phyloP scores from a whole-genome alignment of 371 early-diverging fungal genomes.

The Entomophthora muscae region DNA sequence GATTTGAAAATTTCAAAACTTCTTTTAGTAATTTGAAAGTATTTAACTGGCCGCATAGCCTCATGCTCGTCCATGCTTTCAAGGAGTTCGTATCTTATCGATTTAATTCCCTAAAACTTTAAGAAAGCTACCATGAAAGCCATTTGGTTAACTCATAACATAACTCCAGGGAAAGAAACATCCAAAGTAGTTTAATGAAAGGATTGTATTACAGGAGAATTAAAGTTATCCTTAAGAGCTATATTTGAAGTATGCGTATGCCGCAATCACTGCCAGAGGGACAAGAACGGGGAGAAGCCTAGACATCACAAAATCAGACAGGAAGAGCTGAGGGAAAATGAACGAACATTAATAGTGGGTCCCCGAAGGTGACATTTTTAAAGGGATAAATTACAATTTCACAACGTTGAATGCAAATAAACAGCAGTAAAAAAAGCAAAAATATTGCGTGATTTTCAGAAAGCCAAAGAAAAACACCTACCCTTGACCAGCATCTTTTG shows the following conservation, averaged over 20 bases:
- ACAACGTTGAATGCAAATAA: neutral
- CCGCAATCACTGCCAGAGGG: neutral
- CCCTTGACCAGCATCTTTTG: neutral
- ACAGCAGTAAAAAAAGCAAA: neutral
- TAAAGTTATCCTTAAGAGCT: neutral
- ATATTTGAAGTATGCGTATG: neutral
- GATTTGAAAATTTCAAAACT: too few species aligned
- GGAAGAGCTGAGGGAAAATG: neutral
- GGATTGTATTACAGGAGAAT: too few species aligned
- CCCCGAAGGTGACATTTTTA: neutral
- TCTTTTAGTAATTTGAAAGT: too few species aligned
- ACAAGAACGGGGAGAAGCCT: neutral
- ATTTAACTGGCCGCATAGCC: too few species aligned
- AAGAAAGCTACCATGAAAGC: too few species aligned
- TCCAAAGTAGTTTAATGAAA: too few species aligned
- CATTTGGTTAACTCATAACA: too few species aligned
- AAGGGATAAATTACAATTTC: neutral
- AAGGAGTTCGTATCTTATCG: too few species aligned
- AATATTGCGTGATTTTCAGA: neutral
- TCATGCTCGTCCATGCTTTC: too few species aligned
- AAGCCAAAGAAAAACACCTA: neutral
- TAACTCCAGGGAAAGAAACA: too few species aligned
- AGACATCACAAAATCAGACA: neutral
- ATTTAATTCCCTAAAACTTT: too few species aligned
- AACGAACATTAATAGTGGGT: neutral